A percentile compares a stretch with the other conserved stretches of the same genome.
These are phyloP conservation scores for Trypanosoma melophagium DNA, from an alignment of 208 protist species.

Conservation along the genomic window DNA sequence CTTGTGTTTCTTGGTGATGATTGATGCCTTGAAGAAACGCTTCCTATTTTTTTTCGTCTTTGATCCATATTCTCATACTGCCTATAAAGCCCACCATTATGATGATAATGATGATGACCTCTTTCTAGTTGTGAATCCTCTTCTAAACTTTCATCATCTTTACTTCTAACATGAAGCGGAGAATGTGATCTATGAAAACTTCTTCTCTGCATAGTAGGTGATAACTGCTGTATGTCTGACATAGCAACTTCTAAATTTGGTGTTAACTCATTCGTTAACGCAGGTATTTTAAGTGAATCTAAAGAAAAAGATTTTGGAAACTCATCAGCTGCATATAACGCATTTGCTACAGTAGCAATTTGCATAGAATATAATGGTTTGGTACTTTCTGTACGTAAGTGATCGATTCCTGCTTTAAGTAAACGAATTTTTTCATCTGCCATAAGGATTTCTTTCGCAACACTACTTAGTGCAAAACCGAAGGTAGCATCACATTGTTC, in stretches of 20 bases:
- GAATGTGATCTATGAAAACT: neutral
- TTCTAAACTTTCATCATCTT: neutral
- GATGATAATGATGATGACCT: neutral
- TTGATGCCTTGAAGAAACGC: no score
- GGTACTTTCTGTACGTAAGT: constrained; percentile 51
- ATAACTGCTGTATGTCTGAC: constrained; percentile 56
- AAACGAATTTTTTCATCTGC: constrained; percentile 78
- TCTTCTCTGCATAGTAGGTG: constrained; percentile 7
- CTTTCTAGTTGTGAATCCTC: neutral
- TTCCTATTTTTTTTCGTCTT: no score
- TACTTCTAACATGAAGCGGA: neutral
- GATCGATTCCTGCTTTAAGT: constrained; percentile 61
- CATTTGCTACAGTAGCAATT: constrained; percentile 82
- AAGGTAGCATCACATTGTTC: constrained; percentile 77
- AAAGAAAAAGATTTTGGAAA: constrained; percentile 54
- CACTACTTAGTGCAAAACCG: constrained; percentile 56
- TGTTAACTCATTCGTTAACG: constrained; percentile 44
- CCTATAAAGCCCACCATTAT: neutral
- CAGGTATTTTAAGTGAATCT: constrained; percentile 45
- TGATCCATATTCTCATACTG: no score
- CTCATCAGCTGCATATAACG: constrained; percentile 39
- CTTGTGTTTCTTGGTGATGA: no score
- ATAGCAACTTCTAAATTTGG: constrained; percentile 75
- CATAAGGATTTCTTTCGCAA: constrained; percentile 74
- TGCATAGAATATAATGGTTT: constrained; percentile 82